Evolutionary conservation across 1,139 yeast genomes (phyloP).

Genomic region (Lodderomyces parapsilosis): DNA sequence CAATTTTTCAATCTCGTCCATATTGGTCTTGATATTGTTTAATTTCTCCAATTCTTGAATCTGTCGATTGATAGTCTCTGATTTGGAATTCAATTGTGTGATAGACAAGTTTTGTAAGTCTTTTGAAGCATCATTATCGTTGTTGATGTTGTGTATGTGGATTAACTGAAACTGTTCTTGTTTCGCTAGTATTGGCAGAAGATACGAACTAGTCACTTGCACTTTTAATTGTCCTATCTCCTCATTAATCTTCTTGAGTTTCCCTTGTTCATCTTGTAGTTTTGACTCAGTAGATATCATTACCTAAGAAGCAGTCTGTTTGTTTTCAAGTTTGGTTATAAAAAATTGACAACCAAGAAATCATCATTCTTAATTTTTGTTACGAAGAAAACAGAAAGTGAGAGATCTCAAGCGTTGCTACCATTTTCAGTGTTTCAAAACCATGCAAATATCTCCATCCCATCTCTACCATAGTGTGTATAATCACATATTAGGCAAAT

Average conservation of each 20-base stretch:
- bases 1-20: constrained; percentile 21
- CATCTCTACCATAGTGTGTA: too few species aligned
- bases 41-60: constrained; percentile 22
- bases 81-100: constrained; percentile 19
- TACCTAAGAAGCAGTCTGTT: background rate
- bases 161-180: constrained; percentile 4
- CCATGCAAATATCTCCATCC: too few species aligned
- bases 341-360: too few species aligned
- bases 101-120: background rate
- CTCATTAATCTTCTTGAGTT: background rate
- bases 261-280: background rate
- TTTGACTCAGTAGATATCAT: background rate
- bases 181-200: background rate
- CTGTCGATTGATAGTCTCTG: constrained; percentile 15
- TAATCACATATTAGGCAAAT: too few species aligned
- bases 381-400: too few species aligned
- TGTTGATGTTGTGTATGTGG: background rate
- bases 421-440: too few species aligned
- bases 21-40: constrained; percentile 22
- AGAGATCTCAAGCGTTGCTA: too few species aligned
- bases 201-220: background rate
- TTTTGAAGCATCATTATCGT: background rate
- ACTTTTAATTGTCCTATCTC: background rate
- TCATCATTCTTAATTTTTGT: too few species aligned
- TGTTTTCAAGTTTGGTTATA: background rate